Conservation (phyloP, 2,329 filamentous ascomycete species). For the Sphaceloma murrayae region DNA sequence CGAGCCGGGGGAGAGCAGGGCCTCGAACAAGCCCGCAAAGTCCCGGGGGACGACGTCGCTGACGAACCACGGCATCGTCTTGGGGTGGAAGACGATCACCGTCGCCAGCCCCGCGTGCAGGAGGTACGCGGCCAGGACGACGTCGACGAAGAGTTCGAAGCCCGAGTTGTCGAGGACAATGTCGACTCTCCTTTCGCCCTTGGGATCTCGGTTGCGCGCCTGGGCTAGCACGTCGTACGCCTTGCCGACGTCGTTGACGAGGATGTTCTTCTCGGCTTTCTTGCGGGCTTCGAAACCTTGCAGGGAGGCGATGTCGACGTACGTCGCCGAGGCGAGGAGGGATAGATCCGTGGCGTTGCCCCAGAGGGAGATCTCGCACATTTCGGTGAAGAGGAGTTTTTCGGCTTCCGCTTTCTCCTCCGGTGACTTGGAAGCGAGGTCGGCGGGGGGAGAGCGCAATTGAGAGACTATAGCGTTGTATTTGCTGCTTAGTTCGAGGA, state of each 20-base stretch:
- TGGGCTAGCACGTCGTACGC: constrained; percentile 61
- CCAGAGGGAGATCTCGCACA: constrained; percentile 96
- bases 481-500: constrained; percentile 68
- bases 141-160: constrained; percentile 92
- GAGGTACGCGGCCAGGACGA: constrained; percentile 84
- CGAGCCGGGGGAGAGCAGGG: constrained; percentile 62
- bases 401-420: constrained; percentile 57
- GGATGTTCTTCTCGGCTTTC: constrained; percentile 78
- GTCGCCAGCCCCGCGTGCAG: constrained; percentile 78
- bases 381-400: constrained; percentile 72
- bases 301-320: constrained; percentile 93
- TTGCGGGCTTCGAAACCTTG: constrained; percentile 84
- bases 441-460: constrained; percentile 45
- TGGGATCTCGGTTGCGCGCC: constrained; percentile 33
- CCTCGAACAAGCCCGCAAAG: constrained; percentile 71
- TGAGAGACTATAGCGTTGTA: constrained; percentile 66
- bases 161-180: constrained; percentile 96
- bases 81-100: constrained; percentile 78
- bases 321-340: constrained; percentile 77
- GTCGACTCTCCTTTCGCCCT: constrained; percentile 63
- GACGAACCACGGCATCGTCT: constrained; percentile 96
- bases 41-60: constrained; percentile 85
- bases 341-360: constrained; percentile 93
- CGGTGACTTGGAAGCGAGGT: constrained; percentile 37
- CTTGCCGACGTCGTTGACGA: constrained; percentile 70